Conservation (phyloP, 257 asterid genomes). For the Misopates orontium region DNA sequence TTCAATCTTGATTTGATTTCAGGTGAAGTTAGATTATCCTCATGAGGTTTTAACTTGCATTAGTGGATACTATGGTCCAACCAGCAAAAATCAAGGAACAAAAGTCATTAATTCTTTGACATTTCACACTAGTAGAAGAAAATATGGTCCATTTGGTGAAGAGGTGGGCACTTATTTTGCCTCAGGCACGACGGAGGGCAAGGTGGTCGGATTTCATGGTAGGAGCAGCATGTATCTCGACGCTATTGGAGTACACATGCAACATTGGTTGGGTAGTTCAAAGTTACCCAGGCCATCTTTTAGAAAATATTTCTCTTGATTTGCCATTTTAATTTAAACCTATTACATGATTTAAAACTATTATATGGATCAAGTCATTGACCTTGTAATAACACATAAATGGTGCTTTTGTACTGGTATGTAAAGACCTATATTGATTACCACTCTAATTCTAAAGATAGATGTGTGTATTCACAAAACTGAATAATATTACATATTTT, state of each 20-base stretch:
- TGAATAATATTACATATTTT: too few relatives aligned
- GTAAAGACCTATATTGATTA: too few relatives aligned
- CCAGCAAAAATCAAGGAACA: conserved; percentile 41
- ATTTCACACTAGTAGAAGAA: conserved; percentile 58
- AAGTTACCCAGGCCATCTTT: conserved; percentile 45
- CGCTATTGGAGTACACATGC: conserved; percentile 90
- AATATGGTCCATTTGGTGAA: conserved; percentile 70
- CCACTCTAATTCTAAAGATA: too few relatives aligned
- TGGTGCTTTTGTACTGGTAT: too few relatives aligned
- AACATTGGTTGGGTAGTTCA: conserved; percentile 81
- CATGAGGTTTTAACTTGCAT: conserved; percentile 67
- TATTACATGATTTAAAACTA: too few relatives aligned
- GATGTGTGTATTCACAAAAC: too few relatives aligned
- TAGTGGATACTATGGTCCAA: conserved; percentile 65
- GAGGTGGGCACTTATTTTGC: conserved; percentile 64
- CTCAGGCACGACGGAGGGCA: conserved; percentile 74
- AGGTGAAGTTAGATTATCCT: conserved; percentile 74
- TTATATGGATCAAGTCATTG: too few relatives aligned
- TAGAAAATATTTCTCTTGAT: conserved; percentile 48
- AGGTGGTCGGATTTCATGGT: conserved; percentile 88
- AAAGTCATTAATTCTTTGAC: conserved; percentile 64
- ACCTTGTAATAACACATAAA: too few relatives aligned
- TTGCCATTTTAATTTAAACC: too few relatives aligned
- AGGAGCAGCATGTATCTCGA: conserved; percentile 69
- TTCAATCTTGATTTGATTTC: conserved; percentile 14